Percentiles rank a stretch among this genome's conserved stretches.
These are phyloP conservation scores for Coemansia nantahalensis DNA, from an alignment of 192 early-diverging fungal genomes.

Conservation along the genomic window DNA sequence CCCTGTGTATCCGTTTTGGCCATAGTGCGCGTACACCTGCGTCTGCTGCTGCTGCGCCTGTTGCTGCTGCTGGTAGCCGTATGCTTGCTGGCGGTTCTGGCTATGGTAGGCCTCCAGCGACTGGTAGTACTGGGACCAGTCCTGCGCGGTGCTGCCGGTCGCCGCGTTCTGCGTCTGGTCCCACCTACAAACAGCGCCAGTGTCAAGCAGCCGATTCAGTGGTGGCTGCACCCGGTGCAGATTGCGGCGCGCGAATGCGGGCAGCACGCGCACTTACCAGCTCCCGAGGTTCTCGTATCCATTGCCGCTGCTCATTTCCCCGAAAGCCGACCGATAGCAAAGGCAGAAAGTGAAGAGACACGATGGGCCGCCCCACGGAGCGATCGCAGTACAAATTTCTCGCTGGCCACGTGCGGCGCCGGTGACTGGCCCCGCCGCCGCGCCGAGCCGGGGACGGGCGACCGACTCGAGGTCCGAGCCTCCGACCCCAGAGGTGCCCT, in stretches of 20 bases:
- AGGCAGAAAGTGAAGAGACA: background rate
- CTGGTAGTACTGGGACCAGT: slow-evolving; percentile 52
- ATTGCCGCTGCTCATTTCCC: slow-evolving; percentile 1
- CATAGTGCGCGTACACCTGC: too few relatives aligned
- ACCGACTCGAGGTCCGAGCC: too few relatives aligned
- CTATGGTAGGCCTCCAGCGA: slow-evolving; percentile 39
- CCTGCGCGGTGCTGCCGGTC: slow-evolving; percentile 14
- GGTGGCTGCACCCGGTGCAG: too few relatives aligned
- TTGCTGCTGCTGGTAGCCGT: slow-evolving; percentile 25
- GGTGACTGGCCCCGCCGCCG: too few relatives aligned
- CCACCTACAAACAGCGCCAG: slow-evolving; percentile 51
- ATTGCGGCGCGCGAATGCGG: too few relatives aligned
- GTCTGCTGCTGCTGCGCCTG: slow-evolving; percentile 5
- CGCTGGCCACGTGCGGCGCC: too few relatives aligned
- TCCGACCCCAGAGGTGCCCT: too few relatives aligned
- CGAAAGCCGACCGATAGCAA: background rate
- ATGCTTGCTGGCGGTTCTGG: slow-evolving; percentile 13
- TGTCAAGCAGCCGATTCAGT: too few relatives aligned
- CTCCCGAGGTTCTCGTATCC: background rate
- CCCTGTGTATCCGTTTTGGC: too few relatives aligned
- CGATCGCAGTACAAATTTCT: too few relatives aligned
- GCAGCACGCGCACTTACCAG: background rate
- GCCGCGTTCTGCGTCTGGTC: slow-evolving; percentile 18
- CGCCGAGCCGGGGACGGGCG: too few relatives aligned
- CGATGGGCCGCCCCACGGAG: too few relatives aligned